Conservation (phyloP, 2,329 filamentous ascomycete species). For the Cladosporium austrohemisphaericum region DNA sequence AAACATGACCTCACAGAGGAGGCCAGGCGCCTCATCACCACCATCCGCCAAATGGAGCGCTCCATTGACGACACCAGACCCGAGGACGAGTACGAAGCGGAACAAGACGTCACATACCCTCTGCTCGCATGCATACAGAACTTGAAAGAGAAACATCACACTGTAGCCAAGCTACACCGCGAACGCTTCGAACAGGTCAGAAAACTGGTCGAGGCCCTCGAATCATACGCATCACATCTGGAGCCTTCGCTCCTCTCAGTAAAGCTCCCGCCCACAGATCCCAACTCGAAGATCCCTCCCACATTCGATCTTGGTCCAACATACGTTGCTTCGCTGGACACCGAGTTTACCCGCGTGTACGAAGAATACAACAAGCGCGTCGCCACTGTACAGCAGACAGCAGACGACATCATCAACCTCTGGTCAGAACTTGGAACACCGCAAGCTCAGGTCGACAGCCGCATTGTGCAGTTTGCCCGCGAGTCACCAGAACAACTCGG, state of each 20-base stretch:
- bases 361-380: slow-evolving; percentile 91
- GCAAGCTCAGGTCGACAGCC: slow-evolving; percentile 82
- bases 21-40: slow-evolving; percentile 76
- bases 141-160: slow-evolving; percentile 80
- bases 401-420: slow-evolving; percentile 83
- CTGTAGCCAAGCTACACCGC: slow-evolving; percentile 75
- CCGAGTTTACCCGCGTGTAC: slow-evolving; percentile 90
- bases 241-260: slow-evolving; percentile 85
- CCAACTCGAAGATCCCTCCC: slow-evolving; percentile 71
- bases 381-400: slow-evolving; percentile 66
- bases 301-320: slow-evolving; percentile 88
- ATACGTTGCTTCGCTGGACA: slow-evolving; percentile 82
- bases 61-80: slow-evolving; percentile 75
- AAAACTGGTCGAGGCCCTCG: slow-evolving; percentile 88
- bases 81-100: slow-evolving; percentile 60
- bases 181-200: slow-evolving; percentile 95
- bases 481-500: slow-evolving; percentile 92
- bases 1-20: slow-evolving; percentile 90
- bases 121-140: slow-evolving; percentile 72
- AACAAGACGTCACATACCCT: slow-evolving; percentile 75
- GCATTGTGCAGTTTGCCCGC: slow-evolving; percentile 84
- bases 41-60: slow-evolving; percentile 88
- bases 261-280: slow-evolving; percentile 74
- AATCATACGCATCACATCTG: slow-evolving; percentile 94
- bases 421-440: slow-evolving; percentile 96